Conservation (phyloP, 345 rosid genomes). For the Pistacia integerrima region DNA sequence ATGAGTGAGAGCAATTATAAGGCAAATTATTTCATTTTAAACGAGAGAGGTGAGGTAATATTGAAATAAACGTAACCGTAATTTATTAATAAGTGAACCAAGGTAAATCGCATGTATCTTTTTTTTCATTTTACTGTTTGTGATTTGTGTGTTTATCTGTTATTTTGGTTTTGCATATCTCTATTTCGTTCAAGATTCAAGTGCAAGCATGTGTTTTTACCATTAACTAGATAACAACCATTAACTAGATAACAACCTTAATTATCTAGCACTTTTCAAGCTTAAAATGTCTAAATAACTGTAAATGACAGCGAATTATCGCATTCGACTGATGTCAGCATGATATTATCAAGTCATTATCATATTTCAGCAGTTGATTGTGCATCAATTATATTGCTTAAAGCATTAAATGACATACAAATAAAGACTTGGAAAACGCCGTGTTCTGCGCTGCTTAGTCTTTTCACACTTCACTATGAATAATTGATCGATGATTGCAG, state of each 20-base stretch:
- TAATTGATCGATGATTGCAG: background rate
- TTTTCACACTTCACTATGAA: background rate
- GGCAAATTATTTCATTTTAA: too few species aligned
- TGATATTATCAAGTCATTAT: background rate
- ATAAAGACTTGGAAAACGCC: background rate
- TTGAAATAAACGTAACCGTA: too few species aligned
- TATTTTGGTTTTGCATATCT: too few species aligned
- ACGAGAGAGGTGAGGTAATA: too few species aligned
- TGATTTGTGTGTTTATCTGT: too few species aligned
- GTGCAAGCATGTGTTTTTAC: background rate
- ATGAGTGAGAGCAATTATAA: too few species aligned
- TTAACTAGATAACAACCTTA: background rate
- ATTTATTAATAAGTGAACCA: too few species aligned
- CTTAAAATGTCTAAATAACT: background rate
- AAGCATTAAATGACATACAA: conserved; percentile 3
- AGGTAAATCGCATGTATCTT: too few species aligned
- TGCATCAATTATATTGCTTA: background rate
- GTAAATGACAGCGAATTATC: background rate
- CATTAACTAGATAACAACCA: background rate
- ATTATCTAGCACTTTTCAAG: background rate
- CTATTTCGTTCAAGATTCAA: background rate
- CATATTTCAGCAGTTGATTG: background rate
- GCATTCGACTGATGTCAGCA: background rate
- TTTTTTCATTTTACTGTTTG: too few species aligned
- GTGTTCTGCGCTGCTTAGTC: background rate